Conservation (phyloP, 805 yeast species). For the Pichia manshurica region DNA sequence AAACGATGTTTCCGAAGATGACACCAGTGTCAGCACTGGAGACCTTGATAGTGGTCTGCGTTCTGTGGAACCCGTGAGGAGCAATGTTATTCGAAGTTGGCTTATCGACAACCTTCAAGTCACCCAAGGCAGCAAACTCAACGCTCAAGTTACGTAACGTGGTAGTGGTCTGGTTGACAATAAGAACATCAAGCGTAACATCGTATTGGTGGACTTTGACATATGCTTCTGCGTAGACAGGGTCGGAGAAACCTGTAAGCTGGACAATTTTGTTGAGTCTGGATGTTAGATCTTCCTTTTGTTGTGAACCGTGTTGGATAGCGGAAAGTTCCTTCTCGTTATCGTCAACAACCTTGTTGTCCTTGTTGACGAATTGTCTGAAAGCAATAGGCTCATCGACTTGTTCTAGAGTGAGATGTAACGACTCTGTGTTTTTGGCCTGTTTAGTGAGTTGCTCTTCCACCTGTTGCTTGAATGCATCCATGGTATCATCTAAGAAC, state of each 20-base stretch:
- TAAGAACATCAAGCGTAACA: conserved; percentile 84
- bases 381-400: conserved; percentile 74
- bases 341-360: conserved; percentile 36
- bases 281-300: conserved; percentile 60
- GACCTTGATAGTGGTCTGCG: conserved; percentile 86
- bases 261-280: conserved; percentile 84
- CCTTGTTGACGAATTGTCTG: conserved; percentile 62
- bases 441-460: conserved; percentile 53
- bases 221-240: conserved; percentile 96
- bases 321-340: conserved; percentile 55
- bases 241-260: conserved; percentile 96
- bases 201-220: conserved; percentile 96
- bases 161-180: conserved; percentile 89
- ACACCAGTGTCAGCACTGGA: conserved; percentile 98
- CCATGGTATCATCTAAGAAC: conserved; percentile 81
- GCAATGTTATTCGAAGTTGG: conserved; percentile 88
- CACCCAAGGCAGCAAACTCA: conserved; percentile 95
- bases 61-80: conserved; percentile 94
- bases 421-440: conserved; percentile 48
- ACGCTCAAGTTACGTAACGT: conserved; percentile 88
- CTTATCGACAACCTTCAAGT: conserved; percentile 86
- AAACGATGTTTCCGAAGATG: conserved; percentile 92
- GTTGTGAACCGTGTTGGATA: conserved; percentile 46
- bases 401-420: conserved; percentile 61
- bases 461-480: conserved; percentile 73